These are phyloP conservation scores for Musa balbisiana DNA, from an alignment of 202 grass and related monocot species.

Conservation along the genomic window DNA sequence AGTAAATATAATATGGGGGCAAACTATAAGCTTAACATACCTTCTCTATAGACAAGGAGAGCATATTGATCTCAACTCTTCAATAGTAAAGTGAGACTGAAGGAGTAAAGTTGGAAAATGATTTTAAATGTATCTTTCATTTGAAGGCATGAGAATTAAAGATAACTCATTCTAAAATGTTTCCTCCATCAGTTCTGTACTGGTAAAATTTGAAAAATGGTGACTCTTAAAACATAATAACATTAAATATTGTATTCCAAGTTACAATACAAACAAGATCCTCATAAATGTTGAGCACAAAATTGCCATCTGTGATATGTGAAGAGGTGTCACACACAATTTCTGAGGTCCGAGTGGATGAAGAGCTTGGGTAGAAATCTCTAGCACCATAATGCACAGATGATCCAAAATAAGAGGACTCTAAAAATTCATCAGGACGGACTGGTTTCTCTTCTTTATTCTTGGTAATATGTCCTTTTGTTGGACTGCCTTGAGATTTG, in stretches of 20 bases:
- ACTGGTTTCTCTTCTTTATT: constrained; percentile 7
- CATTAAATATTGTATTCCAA: not conserved
- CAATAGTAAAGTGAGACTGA: constrained; percentile 7
- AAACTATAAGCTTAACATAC: not conserved
- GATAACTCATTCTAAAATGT: constrained; percentile 16
- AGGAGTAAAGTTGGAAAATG: not conserved
- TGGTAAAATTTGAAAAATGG: constrained; percentile 20
- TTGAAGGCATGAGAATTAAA: not conserved
- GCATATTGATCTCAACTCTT: not conserved
- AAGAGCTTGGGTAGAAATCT: constrained; percentile 34
- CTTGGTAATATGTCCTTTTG: not conserved
- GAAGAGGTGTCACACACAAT: not conserved
- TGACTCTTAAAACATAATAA: not conserved
- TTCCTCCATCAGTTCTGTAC: constrained; percentile 51
- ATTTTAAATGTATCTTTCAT: not conserved
- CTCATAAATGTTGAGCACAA: too few relatives aligned
- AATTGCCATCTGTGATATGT: too few relatives aligned
- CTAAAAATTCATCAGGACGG: constrained; percentile 7
- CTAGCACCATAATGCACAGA: constrained; percentile 49
- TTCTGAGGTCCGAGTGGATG: constrained; percentile 4
- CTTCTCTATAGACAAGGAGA: not conserved
- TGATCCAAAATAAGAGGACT: constrained; percentile 41
- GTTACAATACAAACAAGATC: not conserved
- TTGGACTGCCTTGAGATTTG: constrained; percentile 13
- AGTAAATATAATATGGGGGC: too few relatives aligned